Evolutionary conservation across 371 early-diverging fungal genomes (phyloP), one percentile per base, ranked within the genome.

Genomic region (Mortierella sp.): DNA sequence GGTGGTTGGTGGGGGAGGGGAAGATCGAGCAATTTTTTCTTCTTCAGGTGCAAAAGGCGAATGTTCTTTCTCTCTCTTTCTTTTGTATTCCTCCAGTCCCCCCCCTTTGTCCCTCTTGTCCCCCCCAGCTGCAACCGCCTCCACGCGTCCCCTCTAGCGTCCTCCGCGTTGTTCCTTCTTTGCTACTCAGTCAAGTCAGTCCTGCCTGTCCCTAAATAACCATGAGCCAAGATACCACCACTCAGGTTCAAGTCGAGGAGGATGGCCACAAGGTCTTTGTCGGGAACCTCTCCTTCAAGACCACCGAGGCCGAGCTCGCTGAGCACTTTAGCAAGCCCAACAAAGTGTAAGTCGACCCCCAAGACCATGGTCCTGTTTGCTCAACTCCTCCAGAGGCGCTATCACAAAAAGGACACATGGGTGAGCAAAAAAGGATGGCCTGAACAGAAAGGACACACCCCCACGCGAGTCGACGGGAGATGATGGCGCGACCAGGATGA

Each of bases 211-310:
- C 63, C 48, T 37, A 59, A 56, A 46, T 49, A 54, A 67, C 60
- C 63, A 74, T 74, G 74, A 74, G 74, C 59, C 64, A 71, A 63
- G 79, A 67, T 44, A 63, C 58, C 53, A 39, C 57, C 43, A 66
- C 76, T 55, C 71, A 72, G 58, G 66, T 45, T 57, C 54, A 60
- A 40, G 54, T 59, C 63, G 83, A 81, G 63, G 83, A 85, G 62
- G 84, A 88, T 56, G 78, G 82, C 74, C 81, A 82, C 79, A 92
- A 96, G 88, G 92, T 95, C 43, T 98, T 96, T 86, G 94, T 96
- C 41, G 97, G 98, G 54, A 98, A 98, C 86, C 85, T 98, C 61
- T 80, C 95, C 29, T 95, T 94, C 86, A 80, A 86, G 71, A 92
- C 91, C 57, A 92, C 87, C 39, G 89, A 93, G 78, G 91, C 85